Conservation (phyloP, 2,329 filamentous ascomycete genomes). For the Dactylellina cionopaga region DNA sequence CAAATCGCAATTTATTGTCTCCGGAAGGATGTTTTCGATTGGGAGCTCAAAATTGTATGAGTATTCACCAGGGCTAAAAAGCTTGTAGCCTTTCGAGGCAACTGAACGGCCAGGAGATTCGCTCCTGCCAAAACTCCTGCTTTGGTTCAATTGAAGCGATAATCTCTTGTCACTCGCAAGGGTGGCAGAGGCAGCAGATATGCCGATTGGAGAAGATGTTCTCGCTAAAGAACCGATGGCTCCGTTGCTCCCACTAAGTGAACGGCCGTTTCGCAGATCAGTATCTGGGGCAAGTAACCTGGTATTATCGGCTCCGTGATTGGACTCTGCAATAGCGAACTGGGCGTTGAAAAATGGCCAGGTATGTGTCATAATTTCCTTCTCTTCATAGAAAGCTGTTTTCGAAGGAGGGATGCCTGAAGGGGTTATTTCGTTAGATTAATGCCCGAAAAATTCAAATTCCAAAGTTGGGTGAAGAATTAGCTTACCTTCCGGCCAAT, state of each 20-base stretch:
- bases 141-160: constrained; percentile 81
- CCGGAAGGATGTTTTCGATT: constrained; percentile 79
- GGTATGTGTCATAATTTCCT: constrained; percentile 85
- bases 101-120: constrained; percentile 71
- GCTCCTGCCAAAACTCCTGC: constrained; percentile 83
- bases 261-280: constrained; percentile 57
- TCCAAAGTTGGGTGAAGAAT: constrained; percentile 5
- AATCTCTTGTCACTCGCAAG: constrained; percentile 70
- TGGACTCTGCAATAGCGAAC: constrained; percentile 69
- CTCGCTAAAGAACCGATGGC: constrained; percentile 54
- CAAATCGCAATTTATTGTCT: constrained; percentile 87
- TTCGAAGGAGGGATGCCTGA: constrained; percentile 85
- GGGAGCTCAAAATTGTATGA: constrained; percentile 83
- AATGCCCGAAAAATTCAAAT: not conserved
- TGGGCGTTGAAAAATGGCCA: constrained; percentile 91
- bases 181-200: constrained; percentile 61
- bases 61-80: constrained; percentile 81
- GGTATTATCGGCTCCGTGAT: constrained; percentile 72
- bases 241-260: constrained; percentile 62
- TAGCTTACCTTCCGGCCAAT: constrained; percentile 86
- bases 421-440: constrained; percentile 18
- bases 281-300: constrained; percentile 65
- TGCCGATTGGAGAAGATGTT: constrained; percentile 54
- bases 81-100: constrained; percentile 82
- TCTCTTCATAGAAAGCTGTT: constrained; percentile 82